Percentiles rank a stretch among this genome's conserved stretches.
These are phyloP conservation scores for Ceratobasidium sp. DNA, from an alignment of 1,284 basidiomycete genomes.

Conservation along the genomic window DNA sequence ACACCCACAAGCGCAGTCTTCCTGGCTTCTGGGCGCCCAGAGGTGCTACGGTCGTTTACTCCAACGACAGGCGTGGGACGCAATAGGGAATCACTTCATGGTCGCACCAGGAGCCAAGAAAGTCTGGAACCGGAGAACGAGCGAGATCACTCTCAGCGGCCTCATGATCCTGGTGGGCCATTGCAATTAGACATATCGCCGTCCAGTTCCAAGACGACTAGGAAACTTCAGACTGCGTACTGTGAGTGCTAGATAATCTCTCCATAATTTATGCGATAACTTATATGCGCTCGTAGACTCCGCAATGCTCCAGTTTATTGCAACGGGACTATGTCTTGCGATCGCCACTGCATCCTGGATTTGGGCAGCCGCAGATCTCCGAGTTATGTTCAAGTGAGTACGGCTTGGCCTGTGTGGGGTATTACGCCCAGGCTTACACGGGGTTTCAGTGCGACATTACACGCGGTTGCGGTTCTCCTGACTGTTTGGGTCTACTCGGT, in stretches of 20 bases:
- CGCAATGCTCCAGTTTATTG: constrained; percentile 35
- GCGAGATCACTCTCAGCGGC: constrained; percentile 11
- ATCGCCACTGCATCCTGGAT: constrained; percentile 34
- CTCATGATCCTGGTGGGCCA: constrained; percentile 26
- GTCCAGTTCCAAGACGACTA: constrained; percentile 18
- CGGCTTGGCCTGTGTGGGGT: background rate
- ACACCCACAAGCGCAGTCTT: constrained; percentile 31
- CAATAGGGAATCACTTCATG: no score
- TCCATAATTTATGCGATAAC: background rate
- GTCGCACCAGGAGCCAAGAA: background rate
- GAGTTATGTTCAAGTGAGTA: constrained; percentile 34
- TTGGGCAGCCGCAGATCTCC: constrained; percentile 20
- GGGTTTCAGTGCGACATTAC: constrained; percentile 2
- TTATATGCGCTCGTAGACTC: constrained; percentile 23
- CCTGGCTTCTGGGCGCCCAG: constrained; percentile 8
- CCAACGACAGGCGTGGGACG: background rate
- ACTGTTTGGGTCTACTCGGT: constrained; percentile 36
- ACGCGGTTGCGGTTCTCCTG: constrained; percentile 19
- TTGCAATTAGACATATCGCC: constrained; percentile 19
- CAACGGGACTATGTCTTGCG: constrained; percentile 31
- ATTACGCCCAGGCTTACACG: background rate
- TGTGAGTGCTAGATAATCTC: constrained; percentile 5
- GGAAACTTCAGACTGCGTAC: constrained; percentile 36
- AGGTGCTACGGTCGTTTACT: background rate
- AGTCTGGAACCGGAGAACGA: background rate